Percentiles rank a stretch among this genome's conserved stretches.
Evolutionary conservation across 1,139 yeast genomes (phyloP).

Genomic region (Kurtzmaniella quercitrusa): DNA sequence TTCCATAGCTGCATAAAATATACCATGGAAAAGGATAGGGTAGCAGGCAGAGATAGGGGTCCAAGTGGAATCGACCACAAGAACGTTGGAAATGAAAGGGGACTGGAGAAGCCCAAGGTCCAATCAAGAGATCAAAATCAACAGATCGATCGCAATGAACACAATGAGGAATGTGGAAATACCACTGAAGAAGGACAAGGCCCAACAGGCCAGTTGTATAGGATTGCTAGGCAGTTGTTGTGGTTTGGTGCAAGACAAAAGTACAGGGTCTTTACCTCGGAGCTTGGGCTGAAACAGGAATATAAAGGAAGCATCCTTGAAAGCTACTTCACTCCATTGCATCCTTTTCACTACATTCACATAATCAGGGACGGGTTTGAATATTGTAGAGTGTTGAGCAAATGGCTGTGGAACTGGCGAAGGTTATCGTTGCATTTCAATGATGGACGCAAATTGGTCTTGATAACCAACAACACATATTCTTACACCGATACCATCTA

Average conservation of each 20-base stretch:
- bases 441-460: constrained; percentile 6
- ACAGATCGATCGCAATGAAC: too few relatives aligned
- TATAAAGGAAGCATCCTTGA: background rate
- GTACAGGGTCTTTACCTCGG: constrained; percentile 1
- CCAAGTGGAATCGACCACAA: too few relatives aligned
- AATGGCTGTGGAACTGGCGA: constrained; percentile 10
- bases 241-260: constrained; percentile 1
- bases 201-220: background rate
- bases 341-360: background rate
- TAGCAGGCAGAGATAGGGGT: background rate
- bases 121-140: too few relatives aligned
- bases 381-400: constrained; percentile 9
- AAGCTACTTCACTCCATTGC: constrained; percentile 2
- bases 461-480: constrained; percentile 10
- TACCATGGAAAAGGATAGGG: background rate
- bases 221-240: background rate
- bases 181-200: background rate
- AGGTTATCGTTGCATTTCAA: constrained; percentile 10
- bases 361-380: background rate
- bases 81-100: too few relatives aligned
- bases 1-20: background rate
- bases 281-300: background rate
- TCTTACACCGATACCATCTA: constrained; percentile 12
- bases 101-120: too few relatives aligned
- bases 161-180: too few relatives aligned